Evolutionary conservation across 176 grass and related monocot species (phyloP).

Genomic region (Saccharum officinarum): DNA sequence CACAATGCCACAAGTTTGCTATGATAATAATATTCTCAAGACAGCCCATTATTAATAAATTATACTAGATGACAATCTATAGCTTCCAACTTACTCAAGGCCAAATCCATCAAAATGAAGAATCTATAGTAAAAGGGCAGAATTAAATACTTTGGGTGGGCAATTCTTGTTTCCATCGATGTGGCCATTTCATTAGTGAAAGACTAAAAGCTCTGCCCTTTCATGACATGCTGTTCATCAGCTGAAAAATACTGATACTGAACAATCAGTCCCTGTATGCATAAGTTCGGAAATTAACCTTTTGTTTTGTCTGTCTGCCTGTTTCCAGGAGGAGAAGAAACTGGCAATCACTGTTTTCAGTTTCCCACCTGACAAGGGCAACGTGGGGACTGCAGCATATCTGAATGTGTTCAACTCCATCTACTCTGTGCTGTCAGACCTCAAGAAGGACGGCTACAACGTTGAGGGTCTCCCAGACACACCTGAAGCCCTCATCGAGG

Average conservation of each 20-base stretch:
- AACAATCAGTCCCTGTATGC: neutral
- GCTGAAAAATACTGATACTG: neutral
- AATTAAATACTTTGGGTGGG: conserved; percentile 5
- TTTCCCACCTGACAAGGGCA: conserved; percentile 99
- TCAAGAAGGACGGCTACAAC: conserved; percentile 81
- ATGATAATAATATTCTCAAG: neutral
- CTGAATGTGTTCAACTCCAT: conserved; percentile 97
- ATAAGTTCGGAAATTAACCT: neutral
- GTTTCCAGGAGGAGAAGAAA: conserved; percentile 66
- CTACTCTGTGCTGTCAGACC: conserved; percentile 71
- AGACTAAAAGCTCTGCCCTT: neutral
- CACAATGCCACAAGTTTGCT: neutral
- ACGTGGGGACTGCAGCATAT: conserved; percentile 88
- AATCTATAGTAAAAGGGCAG: neutral
- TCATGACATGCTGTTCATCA: neutral
- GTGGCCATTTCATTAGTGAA: neutral
- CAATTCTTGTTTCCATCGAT: neutral
- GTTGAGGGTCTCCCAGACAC: conserved; percentile 87
- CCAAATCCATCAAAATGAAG: conserved; percentile 18
- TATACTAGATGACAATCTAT: neutral
- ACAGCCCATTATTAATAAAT: neutral
- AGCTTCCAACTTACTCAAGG: conserved; percentile 7
- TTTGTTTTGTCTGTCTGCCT: conserved; percentile 4
- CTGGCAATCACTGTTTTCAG: conserved; percentile 97
- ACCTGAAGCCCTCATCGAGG: conserved; percentile 74